phyloP scores from a whole-genome alignment of 2,329 filamentous ascomycete genomes.

The Camillea tinctor region DNA sequence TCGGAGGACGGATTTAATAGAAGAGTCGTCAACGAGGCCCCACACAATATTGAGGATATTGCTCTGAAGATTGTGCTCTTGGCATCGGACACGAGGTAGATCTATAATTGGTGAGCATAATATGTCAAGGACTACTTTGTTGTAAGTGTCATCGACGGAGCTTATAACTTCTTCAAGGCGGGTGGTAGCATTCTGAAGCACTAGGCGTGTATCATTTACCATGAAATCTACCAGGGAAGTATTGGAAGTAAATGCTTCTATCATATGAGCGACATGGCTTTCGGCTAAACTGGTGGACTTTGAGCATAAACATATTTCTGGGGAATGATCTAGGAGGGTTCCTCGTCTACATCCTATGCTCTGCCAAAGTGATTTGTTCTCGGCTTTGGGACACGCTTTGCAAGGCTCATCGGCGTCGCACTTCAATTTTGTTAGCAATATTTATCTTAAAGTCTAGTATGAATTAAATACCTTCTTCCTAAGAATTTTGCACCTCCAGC shows the following conservation, averaged over 20 bases:
- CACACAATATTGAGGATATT: conserved; percentile 16
- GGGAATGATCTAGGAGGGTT: conserved; percentile 13
- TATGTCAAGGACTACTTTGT: conserved; percentile 20
- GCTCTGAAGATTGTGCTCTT: conserved; percentile 9
- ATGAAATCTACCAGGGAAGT: no score
- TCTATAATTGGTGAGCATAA: conserved; percentile 13
- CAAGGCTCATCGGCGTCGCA: conserved; percentile 18
- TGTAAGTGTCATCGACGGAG: conserved; percentile 13
- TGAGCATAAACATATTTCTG: conserved; percentile 13
- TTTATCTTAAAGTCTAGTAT: not conserved
- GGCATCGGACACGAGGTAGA: conserved; percentile 2
- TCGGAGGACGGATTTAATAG: conserved; percentile 7
- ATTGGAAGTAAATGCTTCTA: not conserved
- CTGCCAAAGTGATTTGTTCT: conserved; percentile 16
- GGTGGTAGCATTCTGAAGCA: conserved; percentile 6
- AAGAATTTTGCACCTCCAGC: conserved; percentile 22
- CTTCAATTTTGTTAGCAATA: conserved; percentile 10
- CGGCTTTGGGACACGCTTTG: conserved; percentile 14
- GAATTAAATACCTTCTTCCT: conserved; percentile 15
- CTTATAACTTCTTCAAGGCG: conserved; percentile 9
- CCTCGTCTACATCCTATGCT: conserved; percentile 19
- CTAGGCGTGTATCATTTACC: not conserved
- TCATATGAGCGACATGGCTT: not conserved
- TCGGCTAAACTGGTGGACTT: conserved; percentile 1
- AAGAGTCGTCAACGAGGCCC: conserved; percentile 15